Evolutionary conservation across 306 rosid genomes (phyloP), one percentile per base, ranked within the genome.

Genomic region (Fagus crenata): DNA sequence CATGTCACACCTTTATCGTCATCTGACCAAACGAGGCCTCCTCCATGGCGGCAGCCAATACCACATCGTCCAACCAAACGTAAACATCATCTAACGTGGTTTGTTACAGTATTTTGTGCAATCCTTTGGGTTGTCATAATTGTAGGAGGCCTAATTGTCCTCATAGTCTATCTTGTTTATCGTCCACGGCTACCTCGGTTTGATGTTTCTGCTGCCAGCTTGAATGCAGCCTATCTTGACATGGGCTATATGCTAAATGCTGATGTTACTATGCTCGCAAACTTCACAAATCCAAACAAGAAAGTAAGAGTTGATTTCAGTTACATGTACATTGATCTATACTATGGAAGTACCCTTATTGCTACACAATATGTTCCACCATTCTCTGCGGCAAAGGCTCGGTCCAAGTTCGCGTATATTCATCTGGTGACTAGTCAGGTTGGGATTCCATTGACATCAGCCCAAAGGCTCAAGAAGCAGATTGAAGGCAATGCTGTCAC

Each of bases 191-290:
- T 81, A 73, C 99, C 98, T 3, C 84, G 78, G 33, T 92, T 96
- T 39, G 89, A 92, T 1, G 76, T 96, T n/a, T 74, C 98, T 1
- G 11, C 87, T 8, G 96, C 82, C 32, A 84, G 87, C 13, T 80
- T 96, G 3, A 91, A 91, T 51, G 93, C 96, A 63, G 99, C 99
- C 2, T 96, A 96, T 74, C 97, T 96, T 6, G 99, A 96, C 87
- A 75, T 87, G 88, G 99, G 99, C 0, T 84, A 92, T 77, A 85
- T 92, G 18, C 97, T 96, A 37, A 92, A 96, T 54, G 99, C 97
- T 12, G 98, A 96, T 78, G 3, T 91, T n/a, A 88, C 93, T 3
- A 11, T 96, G 61, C 88, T 96, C 5, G 89, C 91, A 59, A 92
- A 96, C 84, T 89, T 96, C 89, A 87, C 96, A 61, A 96, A 96